Conservation (phyloP, 2,329 filamentous ascomycete genomes). For the Aspergillus fischeri region DNA sequence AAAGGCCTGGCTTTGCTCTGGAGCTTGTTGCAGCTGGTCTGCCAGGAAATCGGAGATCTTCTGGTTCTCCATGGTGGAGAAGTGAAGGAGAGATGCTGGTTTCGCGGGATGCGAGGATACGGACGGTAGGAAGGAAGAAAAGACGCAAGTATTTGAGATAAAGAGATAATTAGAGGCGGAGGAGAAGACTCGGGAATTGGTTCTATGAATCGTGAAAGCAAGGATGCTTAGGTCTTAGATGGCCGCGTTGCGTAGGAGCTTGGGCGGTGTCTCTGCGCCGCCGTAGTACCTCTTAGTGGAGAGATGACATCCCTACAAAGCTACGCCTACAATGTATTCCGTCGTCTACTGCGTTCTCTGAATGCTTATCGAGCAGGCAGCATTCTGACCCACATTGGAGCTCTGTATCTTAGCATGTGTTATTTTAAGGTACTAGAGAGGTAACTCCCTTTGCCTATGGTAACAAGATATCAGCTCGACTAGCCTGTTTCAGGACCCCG, state of each 20-base stretch:
- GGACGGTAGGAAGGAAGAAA: background rate
- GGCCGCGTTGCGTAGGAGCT: slow-evolving; percentile 17
- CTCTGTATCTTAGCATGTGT: background rate
- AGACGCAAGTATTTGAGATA: background rate
- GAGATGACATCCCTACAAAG: slow-evolving; percentile 9
- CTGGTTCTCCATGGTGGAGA: slow-evolving; percentile 69
- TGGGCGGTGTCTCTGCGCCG: slow-evolving; percentile 23
- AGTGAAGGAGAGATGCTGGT: background rate
- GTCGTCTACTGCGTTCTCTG: background rate
- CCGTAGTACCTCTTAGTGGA: slow-evolving; percentile 11
- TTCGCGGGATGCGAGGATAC: slow-evolving; percentile 1
- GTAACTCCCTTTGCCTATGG: too few relatives aligned
- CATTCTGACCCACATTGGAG: background rate
- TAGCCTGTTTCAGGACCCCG: background rate
- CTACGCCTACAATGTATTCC: background rate
- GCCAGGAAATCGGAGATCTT: slow-evolving; percentile 87
- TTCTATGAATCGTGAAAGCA: background rate
- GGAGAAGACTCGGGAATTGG: background rate
- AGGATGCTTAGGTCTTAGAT: slow-evolving; percentile 3
- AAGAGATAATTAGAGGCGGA: background rate
- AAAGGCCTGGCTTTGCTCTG: slow-evolving; percentile 79
- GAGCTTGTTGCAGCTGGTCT: slow-evolving; percentile 81
- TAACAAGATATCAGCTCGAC: background rate
- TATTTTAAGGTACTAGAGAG: background rate
- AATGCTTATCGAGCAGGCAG: background rate